These are phyloP conservation scores for Malassezia japonica DNA, from an alignment of 1,284 basidiomycete species.

Conservation along the genomic window DNA sequence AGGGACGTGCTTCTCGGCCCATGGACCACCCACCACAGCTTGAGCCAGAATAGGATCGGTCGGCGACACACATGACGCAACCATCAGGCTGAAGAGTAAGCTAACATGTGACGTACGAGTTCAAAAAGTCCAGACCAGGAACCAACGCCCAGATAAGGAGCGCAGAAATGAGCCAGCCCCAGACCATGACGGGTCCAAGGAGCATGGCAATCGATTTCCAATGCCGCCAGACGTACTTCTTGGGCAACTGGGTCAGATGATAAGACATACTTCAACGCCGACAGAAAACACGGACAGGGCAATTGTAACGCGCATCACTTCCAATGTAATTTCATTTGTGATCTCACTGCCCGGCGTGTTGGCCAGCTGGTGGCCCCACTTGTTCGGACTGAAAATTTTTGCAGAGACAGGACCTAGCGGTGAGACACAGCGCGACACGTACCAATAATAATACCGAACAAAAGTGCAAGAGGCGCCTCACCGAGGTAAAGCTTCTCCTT, in stretches of 20 bases:
- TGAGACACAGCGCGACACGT: not conserved
- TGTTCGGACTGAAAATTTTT: slow-evolving; percentile 71
- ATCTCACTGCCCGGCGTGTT: slow-evolving; percentile 56
- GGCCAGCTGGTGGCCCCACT: slow-evolving; percentile 60
- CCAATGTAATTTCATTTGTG: slow-evolving; percentile 58
- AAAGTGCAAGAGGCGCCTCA: slow-evolving; percentile 88
- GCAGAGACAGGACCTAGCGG: slow-evolving; percentile 62
- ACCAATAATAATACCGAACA: slow-evolving; percentile 80
- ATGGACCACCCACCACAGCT: slow-evolving; percentile 81
- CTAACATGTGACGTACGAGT: slow-evolving; percentile 17
- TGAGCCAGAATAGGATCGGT: slow-evolving; percentile 69
- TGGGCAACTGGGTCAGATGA: slow-evolving; percentile 21
- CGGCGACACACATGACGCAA: slow-evolving; percentile 88
- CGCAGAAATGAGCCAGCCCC: slow-evolving; percentile 75
- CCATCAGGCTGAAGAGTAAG: slow-evolving; percentile 55
- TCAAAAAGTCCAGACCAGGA: slow-evolving; percentile 31
- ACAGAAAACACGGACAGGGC: slow-evolving; percentile 97
- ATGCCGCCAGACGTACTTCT: slow-evolving; percentile 70
- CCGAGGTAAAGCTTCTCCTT: slow-evolving; percentile 90
- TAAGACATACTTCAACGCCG: slow-evolving; percentile 58
- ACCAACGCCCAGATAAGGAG: slow-evolving; percentile 40
- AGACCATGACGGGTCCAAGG: slow-evolving; percentile 75
- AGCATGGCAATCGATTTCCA: slow-evolving; percentile 82
- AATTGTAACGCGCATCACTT: slow-evolving; percentile 88
- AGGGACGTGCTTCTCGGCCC: slow-evolving; percentile 95